These are phyloP conservation scores for Fusarium armeniacum DNA, from an alignment of 2,329 filamentous ascomycete genomes.

Conservation along the genomic window DNA sequence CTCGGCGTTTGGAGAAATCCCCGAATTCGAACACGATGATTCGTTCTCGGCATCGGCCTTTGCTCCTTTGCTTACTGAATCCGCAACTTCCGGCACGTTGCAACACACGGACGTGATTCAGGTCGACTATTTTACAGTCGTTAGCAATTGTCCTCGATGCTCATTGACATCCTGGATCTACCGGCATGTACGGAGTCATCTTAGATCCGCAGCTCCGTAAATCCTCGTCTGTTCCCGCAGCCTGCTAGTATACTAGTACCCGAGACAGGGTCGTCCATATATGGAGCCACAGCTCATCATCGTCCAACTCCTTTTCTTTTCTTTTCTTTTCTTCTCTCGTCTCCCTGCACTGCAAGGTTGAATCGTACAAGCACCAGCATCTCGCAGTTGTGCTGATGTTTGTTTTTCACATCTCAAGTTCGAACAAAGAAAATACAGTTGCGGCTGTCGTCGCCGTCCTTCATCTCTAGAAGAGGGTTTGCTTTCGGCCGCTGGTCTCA, in stretches of 20 bases:
- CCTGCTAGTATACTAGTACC: constrained; percentile 8
- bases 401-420: constrained; percentile 15
- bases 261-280: constrained; percentile 24
- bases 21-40: constrained; percentile 35
- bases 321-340: not conserved
- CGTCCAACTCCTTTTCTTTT: not conserved
- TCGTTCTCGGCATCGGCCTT: constrained; percentile 29
- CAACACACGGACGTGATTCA: constrained; percentile 7
- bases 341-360: constrained; percentile 2
- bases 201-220: constrained; percentile 20
- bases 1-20: constrained; percentile 33
- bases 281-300: constrained; percentile 33
- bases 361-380: constrained; percentile 31
- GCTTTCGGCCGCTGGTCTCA: constrained; percentile 11
- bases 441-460: constrained; percentile 12
- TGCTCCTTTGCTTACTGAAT: constrained; percentile 17
- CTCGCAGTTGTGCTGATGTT: constrained; percentile 34
- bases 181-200: constrained; percentile 10
- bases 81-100: constrained; percentile 41
- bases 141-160: not conserved
- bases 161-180: constrained; percentile 1
- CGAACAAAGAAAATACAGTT: constrained; percentile 40
- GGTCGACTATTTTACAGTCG: constrained; percentile 11
- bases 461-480: constrained; percentile 1
- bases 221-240: constrained; percentile 17